A percentile compares a stretch with the other conserved stretches of the same genome.
Evolutionary conservation across 768 basidiomycete genomes (phyloP).

Genomic region (Epithele typhae): DNA sequence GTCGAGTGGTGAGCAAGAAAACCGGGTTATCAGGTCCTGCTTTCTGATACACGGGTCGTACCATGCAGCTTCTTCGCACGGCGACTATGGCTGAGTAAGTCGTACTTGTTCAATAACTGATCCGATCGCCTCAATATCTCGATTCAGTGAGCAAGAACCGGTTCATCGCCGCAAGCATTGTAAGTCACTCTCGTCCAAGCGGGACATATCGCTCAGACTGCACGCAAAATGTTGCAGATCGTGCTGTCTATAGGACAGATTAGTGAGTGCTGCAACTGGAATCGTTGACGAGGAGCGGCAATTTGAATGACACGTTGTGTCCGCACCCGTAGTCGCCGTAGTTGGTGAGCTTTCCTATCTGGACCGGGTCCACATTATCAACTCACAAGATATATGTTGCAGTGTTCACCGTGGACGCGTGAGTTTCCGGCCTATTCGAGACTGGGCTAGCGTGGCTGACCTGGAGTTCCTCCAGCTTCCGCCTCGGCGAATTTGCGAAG

Average conservation of each 20-base stretch:
- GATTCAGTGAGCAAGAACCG: constrained; percentile 40
- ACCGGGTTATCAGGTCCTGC: background rate
- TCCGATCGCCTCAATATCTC: background rate
- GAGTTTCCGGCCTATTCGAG: constrained; percentile 4
- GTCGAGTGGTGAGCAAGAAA: constrained; percentile 37
- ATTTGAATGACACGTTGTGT: background rate
- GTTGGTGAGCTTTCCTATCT: constrained; percentile 13
- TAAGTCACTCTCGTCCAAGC: constrained; percentile 20
- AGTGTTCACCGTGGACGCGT: constrained; percentile 49
- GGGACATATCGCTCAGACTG: too few species aligned
- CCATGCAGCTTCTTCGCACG: constrained; percentile 45
- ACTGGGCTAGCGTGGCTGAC: too few species aligned
- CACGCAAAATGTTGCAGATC: constrained; percentile 24
- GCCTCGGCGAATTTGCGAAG: constrained; percentile 31
- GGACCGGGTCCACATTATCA: background rate
- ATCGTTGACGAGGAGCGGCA: background rate
- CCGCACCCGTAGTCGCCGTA: constrained; percentile 11
- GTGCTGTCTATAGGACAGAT: constrained; percentile 38
- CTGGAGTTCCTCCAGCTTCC: constrained; percentile 12
- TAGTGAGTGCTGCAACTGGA: constrained; percentile 28
- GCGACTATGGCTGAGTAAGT: constrained; percentile 45
- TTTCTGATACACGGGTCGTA: too few species aligned
- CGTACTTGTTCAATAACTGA: background rate
- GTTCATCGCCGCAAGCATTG: constrained; percentile 38
- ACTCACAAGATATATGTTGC: background rate